Conservation (phyloP, 805 yeast genomes). For the Ogataea angusta region DNA sequence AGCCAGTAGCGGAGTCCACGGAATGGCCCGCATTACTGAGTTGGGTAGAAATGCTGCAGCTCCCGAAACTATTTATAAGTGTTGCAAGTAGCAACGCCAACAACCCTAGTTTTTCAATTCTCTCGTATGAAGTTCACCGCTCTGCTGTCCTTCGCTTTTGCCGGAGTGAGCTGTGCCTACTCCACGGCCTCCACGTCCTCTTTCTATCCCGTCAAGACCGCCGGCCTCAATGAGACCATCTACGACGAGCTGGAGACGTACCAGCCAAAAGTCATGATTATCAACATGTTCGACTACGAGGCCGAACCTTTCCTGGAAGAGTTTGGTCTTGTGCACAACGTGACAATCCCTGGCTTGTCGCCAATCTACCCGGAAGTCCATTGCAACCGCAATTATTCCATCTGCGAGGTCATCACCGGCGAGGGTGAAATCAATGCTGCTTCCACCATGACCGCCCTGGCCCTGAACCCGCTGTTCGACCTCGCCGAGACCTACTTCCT, state of each 20-base stretch:
- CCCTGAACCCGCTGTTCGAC: conserved; percentile 53
- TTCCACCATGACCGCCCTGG: conserved; percentile 50
- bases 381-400: conserved; percentile 49
- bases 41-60: conserved; percentile 1
- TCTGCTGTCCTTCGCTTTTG: conserved; percentile 9
- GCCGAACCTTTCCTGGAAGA: conserved; percentile 50
- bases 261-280: conserved; percentile 52
- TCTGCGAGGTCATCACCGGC: conserved; percentile 66
- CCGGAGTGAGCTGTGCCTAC: conserved; percentile 8
- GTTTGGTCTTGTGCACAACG: conserved; percentile 47
- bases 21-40: neutral
- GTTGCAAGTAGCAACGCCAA: neutral
- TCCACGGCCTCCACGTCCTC: conserved; percentile 19
- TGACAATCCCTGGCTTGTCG: conserved; percentile 64
- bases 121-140: conserved; percentile 12
- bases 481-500: conserved; percentile 58
- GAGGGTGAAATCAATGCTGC: conserved; percentile 72
- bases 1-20: neutral
- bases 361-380: conserved; percentile 55
- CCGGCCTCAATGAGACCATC: conserved; percentile 22
- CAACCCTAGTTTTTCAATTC: neutral
- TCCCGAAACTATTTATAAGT: neutral
- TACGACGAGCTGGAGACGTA: conserved; percentile 28
- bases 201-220: conserved; percentile 19
- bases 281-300: conserved; percentile 55